A percentile compares a stretch with the other conserved stretches of the same genome.
Evolutionary conservation across 2,329 filamentous ascomycete genomes (phyloP).

Genomic region (Cladosporium colombiae): DNA sequence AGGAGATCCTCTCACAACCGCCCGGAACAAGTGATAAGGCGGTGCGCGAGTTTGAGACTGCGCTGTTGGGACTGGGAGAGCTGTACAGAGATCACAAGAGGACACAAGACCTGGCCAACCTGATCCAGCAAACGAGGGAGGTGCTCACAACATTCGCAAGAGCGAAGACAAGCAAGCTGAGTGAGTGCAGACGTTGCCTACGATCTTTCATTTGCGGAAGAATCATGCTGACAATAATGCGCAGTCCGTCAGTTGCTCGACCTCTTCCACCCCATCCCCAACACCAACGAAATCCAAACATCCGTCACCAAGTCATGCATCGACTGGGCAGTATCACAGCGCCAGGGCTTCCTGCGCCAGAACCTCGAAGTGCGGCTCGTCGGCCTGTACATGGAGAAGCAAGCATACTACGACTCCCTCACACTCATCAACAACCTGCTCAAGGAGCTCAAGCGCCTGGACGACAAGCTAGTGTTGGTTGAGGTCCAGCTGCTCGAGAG

Average conservation of each 20-base stretch:
- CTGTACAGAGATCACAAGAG: constrained; percentile 87
- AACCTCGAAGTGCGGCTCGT: constrained; percentile 97
- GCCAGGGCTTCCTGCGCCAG: constrained; percentile 93
- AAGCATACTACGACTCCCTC: constrained; percentile 95
- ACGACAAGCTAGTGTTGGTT: constrained; percentile 96
- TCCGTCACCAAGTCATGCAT: constrained; percentile 97
- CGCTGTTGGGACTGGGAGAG: constrained; percentile 85
- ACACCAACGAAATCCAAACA: constrained; percentile 92
- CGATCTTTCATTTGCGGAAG: constrained; percentile 39
- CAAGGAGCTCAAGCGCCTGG: constrained; percentile 93
- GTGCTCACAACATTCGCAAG: constrained; percentile 96
- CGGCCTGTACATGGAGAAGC: constrained; percentile 91
- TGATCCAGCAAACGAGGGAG: constrained; percentile 86
- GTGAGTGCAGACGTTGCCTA: constrained; percentile 55
- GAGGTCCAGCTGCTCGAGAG: constrained; percentile 98
- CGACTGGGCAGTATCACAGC: constrained; percentile 96
- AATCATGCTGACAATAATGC: neutral
- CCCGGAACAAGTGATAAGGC: constrained; percentile 83
- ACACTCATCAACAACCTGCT: constrained; percentile 95
- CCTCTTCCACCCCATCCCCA: constrained; percentile 88
- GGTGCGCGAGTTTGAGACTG: constrained; percentile 86
- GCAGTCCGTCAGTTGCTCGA: constrained; percentile 90
- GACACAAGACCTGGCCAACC: constrained; percentile 78
- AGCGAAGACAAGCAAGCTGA: constrained; percentile 96
- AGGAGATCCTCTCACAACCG: constrained; percentile 82